Base-by-base conservation (phyloP, 192 early-diverging fungal species). In the Hyaloraphidium curvatum region DNA sequence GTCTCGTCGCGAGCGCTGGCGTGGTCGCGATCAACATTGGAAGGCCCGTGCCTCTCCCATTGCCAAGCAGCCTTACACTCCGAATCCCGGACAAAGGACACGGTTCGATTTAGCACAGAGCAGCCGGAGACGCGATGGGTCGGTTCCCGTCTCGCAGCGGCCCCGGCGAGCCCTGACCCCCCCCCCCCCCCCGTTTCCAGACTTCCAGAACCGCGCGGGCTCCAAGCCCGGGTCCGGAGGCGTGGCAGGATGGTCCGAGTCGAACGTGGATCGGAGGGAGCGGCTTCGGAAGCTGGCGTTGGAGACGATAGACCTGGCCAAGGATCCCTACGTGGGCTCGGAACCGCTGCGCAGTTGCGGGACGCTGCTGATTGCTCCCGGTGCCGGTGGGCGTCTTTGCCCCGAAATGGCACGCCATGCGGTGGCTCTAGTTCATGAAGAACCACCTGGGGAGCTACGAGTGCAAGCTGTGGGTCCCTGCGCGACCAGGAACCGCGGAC, bases 351-450 rank as follows among this genome's bases (percentile, higher is more conserved):
- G n/a, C n/a, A n/a, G n/a, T n/a, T n/a, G n/a, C n/a, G n/a, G n/a
- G n/a, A n/a, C n/a, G n/a, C n/a, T n/a, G n/a, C n/a, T n/a, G n/a
- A n/a, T n/a, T n/a, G n/a, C n/a, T n/a, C n/a, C n/a, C n/a, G n/a
- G n/a, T n/a, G n/a, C n/a, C n/a, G n/a, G n/a, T n/a, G n/a, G n/a
- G n/a, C n/a, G n/a, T n/a, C n/a, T n/a, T n/a, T n/a, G n/a, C n/a
- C n/a, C n/a, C n/a, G n/a, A n/a, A n/a, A n/a, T n/a, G n/a, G n/a
- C n/a, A n/a, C n/a, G n/a, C n/a, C n/a, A n/a, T n/a, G n/a, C n/a
- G n/a, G n/a, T n/a, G n/a, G n/a, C n/a, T n/a, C n/a, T 97, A 97
- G 60, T 88, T 97, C 62, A 90, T 95, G 87, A 84, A 87, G 33
- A 76, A 73, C 59, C 74, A 76, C 40, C 61, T 75, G 16, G 74